Conservation (phyloP, 108 stramenopile species). For the Skeletonema menzelii region DNA sequence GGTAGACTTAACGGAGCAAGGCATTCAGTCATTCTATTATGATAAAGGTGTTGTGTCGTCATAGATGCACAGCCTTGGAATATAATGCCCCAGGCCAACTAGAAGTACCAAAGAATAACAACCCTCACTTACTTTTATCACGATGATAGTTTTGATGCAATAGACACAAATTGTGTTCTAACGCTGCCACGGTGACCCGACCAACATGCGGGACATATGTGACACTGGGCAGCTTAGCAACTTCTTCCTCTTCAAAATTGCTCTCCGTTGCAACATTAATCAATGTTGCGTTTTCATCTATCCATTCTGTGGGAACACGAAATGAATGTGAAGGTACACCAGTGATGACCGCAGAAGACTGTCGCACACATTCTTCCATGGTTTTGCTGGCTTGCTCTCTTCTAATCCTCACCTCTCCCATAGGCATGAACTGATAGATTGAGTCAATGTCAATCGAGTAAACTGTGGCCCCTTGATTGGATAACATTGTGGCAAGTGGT, state of each 20-base stretch:
- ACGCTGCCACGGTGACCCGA: conserved; percentile 91
- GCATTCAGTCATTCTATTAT: conserved; percentile 19
- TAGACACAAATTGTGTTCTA: conserved; percentile 88
- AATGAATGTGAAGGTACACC: conserved; percentile 86
- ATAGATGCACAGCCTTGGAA: not conserved
- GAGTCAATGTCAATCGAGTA: conserved; percentile 91
- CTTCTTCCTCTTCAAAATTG: conserved; percentile 83
- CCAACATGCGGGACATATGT: conserved; percentile 91
- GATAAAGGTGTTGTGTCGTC: not conserved
- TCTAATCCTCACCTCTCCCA: conserved; percentile 39
- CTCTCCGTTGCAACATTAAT: conserved; percentile 88
- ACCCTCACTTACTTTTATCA: not conserved
- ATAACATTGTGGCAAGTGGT: conserved; percentile 91
- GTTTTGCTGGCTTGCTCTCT: conserved; percentile 40
- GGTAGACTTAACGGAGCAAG: conserved; percentile 79
- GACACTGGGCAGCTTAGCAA: conserved; percentile 56
- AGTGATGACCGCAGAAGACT: conserved; percentile 78
- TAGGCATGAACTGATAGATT: conserved; percentile 60
- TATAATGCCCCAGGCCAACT: conserved; percentile 12
- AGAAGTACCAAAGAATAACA: not conserved
- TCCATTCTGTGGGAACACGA: conserved; percentile 68
- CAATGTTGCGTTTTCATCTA: conserved; percentile 71
- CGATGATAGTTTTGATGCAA: conserved; percentile 57
- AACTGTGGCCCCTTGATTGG: conserved; percentile 86
- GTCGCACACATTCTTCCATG: conserved; percentile 58